Base-by-base conservation (phyloP, 192 early-diverging fungal genomes). In the Backusella psychrophila region DNA sequence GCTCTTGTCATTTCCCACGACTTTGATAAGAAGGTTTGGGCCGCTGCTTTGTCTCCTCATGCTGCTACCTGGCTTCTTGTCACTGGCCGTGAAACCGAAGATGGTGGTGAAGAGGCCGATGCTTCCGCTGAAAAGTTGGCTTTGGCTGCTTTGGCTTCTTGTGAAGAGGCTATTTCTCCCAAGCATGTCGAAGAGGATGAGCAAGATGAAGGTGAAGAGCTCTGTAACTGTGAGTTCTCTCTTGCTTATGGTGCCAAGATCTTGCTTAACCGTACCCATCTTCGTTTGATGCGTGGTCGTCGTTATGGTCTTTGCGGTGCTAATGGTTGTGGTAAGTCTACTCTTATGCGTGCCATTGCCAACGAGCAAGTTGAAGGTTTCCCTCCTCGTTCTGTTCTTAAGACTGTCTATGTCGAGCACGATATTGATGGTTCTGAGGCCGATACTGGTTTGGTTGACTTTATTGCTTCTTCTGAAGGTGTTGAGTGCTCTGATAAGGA, bases 211-310 rank as follows among this genome's bases (percentile, higher is more conserved):
- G 89, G 86, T 78, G 89, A 84, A 75, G 84, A 84, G 44, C 86
- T 84, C 59, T 85, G 84, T 84, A 91, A 95, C 86, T 93, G 90
- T 80, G 91, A 92, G 73, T 95, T 94, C 91, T 93, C 93, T 8
- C 87, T 94, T 73, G 94, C 92, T 69, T 94, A 94, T 83, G 93
- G 94, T 88, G 90, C 89, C 88, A 93, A 91, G 90, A 92, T 94
- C 78, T 77, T 95, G 74, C 84, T 94, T 71, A 93, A 92, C 89
- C 92, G 86, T 79, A 85, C 88, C 63, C 75, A 77, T 75, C 80
- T 86, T 36, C 84, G 84, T 77, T 86, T 95, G 42, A 87, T 85
- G 78, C 89, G 92, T 85, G 93, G 93, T 86, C 86, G 90, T 77
- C 90, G 91, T 78, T 95, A 95, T 87, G 93, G 91, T 88, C 89